Evolutionary conservation across 176 grass and related monocot genomes (phyloP), one percentile per base, ranked within the genome.

Genomic region (Coix lacrymajobi): DNA sequence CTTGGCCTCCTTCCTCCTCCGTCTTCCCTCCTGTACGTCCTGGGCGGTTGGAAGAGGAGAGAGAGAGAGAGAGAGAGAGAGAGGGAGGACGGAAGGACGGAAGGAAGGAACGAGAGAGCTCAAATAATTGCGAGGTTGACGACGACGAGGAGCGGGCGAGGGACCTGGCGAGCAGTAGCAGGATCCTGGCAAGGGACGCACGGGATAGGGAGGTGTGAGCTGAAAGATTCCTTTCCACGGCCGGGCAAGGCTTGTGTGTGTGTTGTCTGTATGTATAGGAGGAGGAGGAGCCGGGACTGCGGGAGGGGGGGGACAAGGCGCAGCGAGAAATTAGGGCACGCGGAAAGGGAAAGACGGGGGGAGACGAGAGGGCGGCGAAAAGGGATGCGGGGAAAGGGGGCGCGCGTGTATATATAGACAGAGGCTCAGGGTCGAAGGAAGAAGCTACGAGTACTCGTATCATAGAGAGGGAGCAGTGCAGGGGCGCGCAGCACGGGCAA

Each of bases 301-400:
- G 0, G 4, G 44, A 31, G 46, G 79, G 30, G 37, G 80, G 81
- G 71, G 84, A 90, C 88, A 86, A 66, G 83, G 43, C 4, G 46
- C 88, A 79, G 88, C 88, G 79, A 90, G 88, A 90, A 90, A 90
- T 86, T 79, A 90, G 88, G 88, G 88, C 88, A 90, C 79, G 88
- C 84, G 9, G 76, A 32, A 45, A 31, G 57, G 66, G 71, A 89
- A 85, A 89, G 83, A 85, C 87, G n/a, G 83, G 66, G 82, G 87
- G 31, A 44, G 15, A 2, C 29, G 29, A 28, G n/a, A 0, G 12
- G 2, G 11, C n/a, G 65, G 44, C 41, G 71, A 82, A 85, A 85
- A 71, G 54, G 12, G 72, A 1, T 57, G 83, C 41, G 41, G 24
- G 78, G 78, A 82, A 89, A 89, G 78, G 34, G 58, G 3, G 45